Evolutionary conservation across 805 yeast species (phyloP), one percentile per base, ranked within the genome.

Genomic region (Cyberlindnera veronae): DNA sequence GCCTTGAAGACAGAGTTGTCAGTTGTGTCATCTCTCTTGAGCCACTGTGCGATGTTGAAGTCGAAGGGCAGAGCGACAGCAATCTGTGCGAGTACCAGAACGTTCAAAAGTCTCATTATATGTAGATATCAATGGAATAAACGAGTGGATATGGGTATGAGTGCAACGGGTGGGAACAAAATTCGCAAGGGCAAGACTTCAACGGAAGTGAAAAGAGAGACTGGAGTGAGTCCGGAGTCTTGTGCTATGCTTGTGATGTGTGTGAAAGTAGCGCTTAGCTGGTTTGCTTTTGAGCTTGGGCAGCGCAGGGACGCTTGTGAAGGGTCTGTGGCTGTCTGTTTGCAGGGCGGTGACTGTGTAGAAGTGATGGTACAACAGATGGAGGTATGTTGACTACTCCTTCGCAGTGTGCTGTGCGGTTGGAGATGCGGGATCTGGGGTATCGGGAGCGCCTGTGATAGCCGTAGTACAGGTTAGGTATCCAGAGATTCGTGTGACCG

Each of bases 41-140:
- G 23, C 42, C 41, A 36, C 4, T 31, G 15, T 12, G 19, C 41
- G 10, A 47, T n/a, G 16, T 38, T 23, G 20, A 48, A 29, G 23
- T 39, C 38, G 22, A 42, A 48, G 1, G 52, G 52, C 15, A 42
- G 33, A 1, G 52, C 52, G 10, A 41, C 36, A 11, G 50, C 46
- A 12, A 36, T 22, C 17, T 48, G 47, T 10, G 52, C 44, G 14
- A 45, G 15, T 6, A 41, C 29, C 21, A 45, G 21, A 7, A 44
- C 22, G 21, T 41, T 48, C 20, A 44, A 32, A 6, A 39, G 12
- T 39, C 48, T 48, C 50, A 48, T 45, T 14, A 38, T 17, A 4
- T 21, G 28, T 24, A n/a, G 11, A 24, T 3, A 19, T 8, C 28
- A 10, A 18, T 21, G 33, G 5, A n/a, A 6, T 13, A 5, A 4